phyloP scores from a whole-genome alignment of 176 grass and related monocot species.

The Oryza brachyantha region DNA sequence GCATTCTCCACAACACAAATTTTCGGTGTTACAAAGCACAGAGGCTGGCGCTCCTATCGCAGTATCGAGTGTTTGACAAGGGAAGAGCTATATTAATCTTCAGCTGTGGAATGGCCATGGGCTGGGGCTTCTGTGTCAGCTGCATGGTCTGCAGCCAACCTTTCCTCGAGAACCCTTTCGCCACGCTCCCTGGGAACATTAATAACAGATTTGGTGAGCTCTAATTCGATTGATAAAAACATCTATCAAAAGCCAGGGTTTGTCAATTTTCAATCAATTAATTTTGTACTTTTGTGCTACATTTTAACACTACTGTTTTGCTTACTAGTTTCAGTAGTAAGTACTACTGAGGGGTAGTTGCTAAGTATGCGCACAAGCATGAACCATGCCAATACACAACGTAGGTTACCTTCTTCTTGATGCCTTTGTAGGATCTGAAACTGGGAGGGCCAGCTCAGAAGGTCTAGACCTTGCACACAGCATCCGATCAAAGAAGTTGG shows the following conservation, averaged over 20 bases:
- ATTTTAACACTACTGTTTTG: neutral
- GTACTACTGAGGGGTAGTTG: neutral
- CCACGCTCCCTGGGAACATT: slow-evolving; percentile 62
- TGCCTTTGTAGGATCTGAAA: slow-evolving; percentile 74
- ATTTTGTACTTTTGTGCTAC: neutral
- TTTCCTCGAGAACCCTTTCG: slow-evolving; percentile 89
- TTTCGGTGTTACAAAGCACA: neutral
- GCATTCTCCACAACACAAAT: slow-evolving; percentile 20
- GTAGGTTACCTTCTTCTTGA: slow-evolving; percentile 69
- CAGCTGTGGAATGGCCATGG: slow-evolving; percentile 20
- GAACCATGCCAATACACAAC: neutral
- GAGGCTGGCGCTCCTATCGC: neutral
- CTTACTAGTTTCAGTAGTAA: neutral
- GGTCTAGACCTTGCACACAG: slow-evolving; percentile 75
- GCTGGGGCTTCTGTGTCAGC: slow-evolving; percentile 43
- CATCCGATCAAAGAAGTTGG: slow-evolving; percentile 69
- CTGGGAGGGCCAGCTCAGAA: slow-evolving; percentile 62
- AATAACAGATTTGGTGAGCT: neutral
- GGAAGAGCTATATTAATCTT: slow-evolving; percentile 44
- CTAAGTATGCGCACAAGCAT: neutral
- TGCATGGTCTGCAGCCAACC: slow-evolving; percentile 50
- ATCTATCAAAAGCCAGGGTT: neutral
- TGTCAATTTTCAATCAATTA: neutral
- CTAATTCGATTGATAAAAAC: neutral
- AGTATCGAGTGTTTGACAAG: neutral